Evolutionary conservation across 345 rosid species (phyloP), one percentile per base, ranked within the genome.

Genomic region (Eucalyptus caleyi): DNA sequence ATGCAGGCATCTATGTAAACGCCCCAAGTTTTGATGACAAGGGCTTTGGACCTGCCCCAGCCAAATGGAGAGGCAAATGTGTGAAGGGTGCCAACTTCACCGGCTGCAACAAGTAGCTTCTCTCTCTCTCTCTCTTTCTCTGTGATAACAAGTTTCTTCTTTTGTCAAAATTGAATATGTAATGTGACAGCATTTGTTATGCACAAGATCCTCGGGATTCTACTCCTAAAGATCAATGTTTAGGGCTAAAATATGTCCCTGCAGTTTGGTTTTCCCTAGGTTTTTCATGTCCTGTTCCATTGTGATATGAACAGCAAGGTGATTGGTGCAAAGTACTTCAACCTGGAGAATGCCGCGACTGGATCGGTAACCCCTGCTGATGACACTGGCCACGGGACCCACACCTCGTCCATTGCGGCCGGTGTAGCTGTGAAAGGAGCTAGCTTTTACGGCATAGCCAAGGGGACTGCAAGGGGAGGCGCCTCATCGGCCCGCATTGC

Each of bases 31-130:
- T 94, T 72, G 87, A 32, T 14, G 93, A 91, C 30, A 32, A 82
- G 10, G 94, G 92, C 69, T 91, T 81, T 13, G 93, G 93, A n/a
- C 92, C 94, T 81, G 77, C 88, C 24, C 96, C 96, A 2, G 91
- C 94, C 56, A 95, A 92, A 91, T 96, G 98, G 99, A 96, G 95
- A 90, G 99, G 99, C 45, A 93, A 92, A 90, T 96, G 99, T 91
- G 90, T 69, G 7, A 92, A 90, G 45, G 97, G 95, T 88, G 86
- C 83, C 56, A 95, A 97, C 92, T 95, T 97, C 91, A 94, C 97
- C 45, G 94, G 93, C 90, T 97, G 99, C 95, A 97, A 97, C 92
- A 97, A 95, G 99, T 96, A 94, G 16, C 34, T 8, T 72, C 62
- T 45, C 54, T 87, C 92, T 88, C 89, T 65, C 81, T 91, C 50